A percentile compares a stretch with the other conserved stretches of the same genome.
Evolutionary conservation across 2,329 filamentous ascomycete genomes (phyloP).

Genomic region (Colletotrichum lupini): DNA sequence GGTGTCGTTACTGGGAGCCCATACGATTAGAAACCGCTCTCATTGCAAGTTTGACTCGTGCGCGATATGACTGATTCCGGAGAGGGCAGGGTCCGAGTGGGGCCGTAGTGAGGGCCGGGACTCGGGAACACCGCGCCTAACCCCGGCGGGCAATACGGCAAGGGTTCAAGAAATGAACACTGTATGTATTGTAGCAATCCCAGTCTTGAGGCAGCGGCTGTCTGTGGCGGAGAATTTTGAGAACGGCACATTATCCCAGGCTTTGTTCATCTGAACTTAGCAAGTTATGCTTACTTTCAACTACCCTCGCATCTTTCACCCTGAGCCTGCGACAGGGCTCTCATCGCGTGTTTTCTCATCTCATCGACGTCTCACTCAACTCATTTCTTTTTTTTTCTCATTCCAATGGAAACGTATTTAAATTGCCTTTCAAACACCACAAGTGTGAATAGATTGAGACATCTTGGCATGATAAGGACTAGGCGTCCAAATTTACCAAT

Average conservation of each 20-base stretch:
- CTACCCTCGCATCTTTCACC: neutral
- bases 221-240: neutral
- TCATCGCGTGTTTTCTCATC: neutral
- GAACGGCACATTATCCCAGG: neutral
- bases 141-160: neutral
- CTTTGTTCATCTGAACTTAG: neutral
- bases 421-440: neutral
- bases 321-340: neutral
- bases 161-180: neutral
- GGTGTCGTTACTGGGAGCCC: too few species aligned
- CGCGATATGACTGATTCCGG: neutral
- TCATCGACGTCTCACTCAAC: neutral
- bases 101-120: too few species aligned
- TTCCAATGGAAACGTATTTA: neutral
- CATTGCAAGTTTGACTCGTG: neutral
- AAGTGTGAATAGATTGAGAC: neutral
- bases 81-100: neutral
- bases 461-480: too few species aligned
- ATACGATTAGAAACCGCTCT: too few species aligned
- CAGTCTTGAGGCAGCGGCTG: neutral
- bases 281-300: neutral
- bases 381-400: neutral
- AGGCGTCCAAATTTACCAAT: too few species aligned
- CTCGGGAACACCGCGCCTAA: neutral
- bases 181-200: neutral